Conservation (phyloP, 2,329 filamentous ascomycete genomes). For the Fusarium tricinctum region DNA sequence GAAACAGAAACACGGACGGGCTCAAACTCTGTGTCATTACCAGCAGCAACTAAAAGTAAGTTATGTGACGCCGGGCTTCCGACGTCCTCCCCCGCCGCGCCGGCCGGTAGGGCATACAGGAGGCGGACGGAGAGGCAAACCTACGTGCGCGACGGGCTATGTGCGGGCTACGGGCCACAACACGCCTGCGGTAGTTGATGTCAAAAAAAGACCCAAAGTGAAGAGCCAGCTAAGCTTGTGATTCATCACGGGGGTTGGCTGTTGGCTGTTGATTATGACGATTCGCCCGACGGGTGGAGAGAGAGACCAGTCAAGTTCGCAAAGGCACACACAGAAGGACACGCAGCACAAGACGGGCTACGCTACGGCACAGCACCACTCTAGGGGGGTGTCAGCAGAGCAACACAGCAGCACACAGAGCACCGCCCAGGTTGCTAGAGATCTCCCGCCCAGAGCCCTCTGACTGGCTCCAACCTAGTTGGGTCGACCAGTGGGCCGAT, state of each 20-base stretch:
- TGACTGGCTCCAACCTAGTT: constrained; percentile 41
- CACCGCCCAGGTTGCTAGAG: constrained; percentile 39
- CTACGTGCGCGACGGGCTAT: constrained; percentile 24
- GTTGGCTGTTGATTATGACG: constrained; percentile 44
- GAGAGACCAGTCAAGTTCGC: constrained; percentile 31
- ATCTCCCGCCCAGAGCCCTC: constrained; percentile 35
- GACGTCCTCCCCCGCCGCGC: constrained; percentile 34
- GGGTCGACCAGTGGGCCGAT: constrained; percentile 49
- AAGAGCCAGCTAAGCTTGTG: constrained; percentile 21
- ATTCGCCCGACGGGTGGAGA: constrained; percentile 47
- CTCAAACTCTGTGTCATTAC: constrained; percentile 42
- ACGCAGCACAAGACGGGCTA: constrained; percentile 43
- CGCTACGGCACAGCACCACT: constrained; percentile 40
- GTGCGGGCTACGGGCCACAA: neutral
- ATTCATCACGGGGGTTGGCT: constrained; percentile 46
- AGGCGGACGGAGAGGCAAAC: constrained; percentile 43
- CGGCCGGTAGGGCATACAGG: constrained; percentile 33
- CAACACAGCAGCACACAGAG: constrained; percentile 30
- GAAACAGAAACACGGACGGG: constrained; percentile 21
- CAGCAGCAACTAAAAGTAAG: neutral
- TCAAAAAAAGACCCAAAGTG: neutral
- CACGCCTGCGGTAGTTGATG: neutral
- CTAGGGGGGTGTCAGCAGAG: constrained; percentile 49
- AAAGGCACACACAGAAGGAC: constrained; percentile 32
- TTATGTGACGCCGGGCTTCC: constrained; percentile 31